These are phyloP conservation scores for Ophiostoma perfectum DNA, from an alignment of 2,329 filamentous ascomycete species.

Conservation along the genomic window DNA sequence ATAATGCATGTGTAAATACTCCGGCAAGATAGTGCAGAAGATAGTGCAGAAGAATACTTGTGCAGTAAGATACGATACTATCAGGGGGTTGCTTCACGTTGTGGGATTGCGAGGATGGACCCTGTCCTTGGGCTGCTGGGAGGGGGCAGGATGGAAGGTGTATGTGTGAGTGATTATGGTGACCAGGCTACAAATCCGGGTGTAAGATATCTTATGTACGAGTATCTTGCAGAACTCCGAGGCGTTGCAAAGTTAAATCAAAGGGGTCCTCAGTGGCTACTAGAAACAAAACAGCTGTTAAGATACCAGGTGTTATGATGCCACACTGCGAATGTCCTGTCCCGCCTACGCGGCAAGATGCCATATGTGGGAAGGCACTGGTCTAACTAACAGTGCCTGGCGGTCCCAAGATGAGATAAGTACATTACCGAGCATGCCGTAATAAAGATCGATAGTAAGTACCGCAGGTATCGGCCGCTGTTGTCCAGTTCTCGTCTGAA, in stretches of 20 bases:
- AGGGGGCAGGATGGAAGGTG: too few relatives aligned
- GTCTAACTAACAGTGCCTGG: background rate
- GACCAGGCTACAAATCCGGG: too few relatives aligned
- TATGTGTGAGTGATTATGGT: background rate
- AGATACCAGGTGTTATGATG: too few relatives aligned
- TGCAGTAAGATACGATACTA: too few relatives aligned
- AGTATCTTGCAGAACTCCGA: too few relatives aligned
- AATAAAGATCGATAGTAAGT: background rate
- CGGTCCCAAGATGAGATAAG: background rate
- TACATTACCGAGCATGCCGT: background rate
- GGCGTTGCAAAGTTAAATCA: background rate
- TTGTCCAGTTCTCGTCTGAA: too few relatives aligned
- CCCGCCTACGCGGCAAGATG: slow-evolving; percentile 5
- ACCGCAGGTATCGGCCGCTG: background rate
- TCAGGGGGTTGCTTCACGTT: too few relatives aligned
- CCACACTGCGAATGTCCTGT: background rate
- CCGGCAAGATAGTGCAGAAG: background rate
- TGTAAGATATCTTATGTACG: background rate
- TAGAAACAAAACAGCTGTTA: too few relatives aligned
- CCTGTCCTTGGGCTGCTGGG: too few relatives aligned
- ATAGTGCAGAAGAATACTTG: background rate
- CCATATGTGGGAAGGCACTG: slow-evolving; percentile 3
- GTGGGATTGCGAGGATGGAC: too few relatives aligned
- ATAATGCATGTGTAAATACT: slow-evolving; percentile 8
- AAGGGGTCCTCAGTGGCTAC: background rate